Evolutionary conservation across 352 stramenopile species (phyloP).

Genomic region (Peronospora destructor): DNA sequence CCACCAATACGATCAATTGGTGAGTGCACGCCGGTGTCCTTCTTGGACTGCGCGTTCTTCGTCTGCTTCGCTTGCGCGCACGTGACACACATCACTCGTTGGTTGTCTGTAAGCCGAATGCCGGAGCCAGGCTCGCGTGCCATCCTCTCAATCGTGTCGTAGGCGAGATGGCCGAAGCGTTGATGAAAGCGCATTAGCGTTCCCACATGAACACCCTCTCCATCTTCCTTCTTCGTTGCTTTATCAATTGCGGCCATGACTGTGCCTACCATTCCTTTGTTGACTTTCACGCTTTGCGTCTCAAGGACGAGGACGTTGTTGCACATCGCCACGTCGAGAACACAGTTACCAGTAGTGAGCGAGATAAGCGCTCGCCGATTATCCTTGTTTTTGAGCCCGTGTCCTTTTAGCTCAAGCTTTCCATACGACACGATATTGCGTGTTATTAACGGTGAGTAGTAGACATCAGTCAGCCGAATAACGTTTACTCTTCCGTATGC

Average conservation of each 20-base stretch:
- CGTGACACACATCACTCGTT: too few relatives aligned
- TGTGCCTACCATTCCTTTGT: neutral
- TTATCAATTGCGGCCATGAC: neutral
- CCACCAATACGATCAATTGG: too few relatives aligned
- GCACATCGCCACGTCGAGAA: neutral
- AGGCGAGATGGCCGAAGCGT: too few relatives aligned
- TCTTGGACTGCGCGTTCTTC: too few relatives aligned
- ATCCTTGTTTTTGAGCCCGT: neutral
- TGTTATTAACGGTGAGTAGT: neutral
- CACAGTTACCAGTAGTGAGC: neutral
- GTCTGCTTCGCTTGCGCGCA: too few relatives aligned
- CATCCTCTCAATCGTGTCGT: too few relatives aligned
- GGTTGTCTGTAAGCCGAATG: too few relatives aligned
- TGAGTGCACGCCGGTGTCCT: too few relatives aligned
- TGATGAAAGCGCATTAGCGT: neutral
- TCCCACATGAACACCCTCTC: neutral
- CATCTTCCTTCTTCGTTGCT: neutral
- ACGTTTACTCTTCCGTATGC: too few relatives aligned
- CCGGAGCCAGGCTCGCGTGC: too few relatives aligned
- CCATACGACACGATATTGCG: neutral
- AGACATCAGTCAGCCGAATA: neutral
- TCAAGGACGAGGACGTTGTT: neutral
- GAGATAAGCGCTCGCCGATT: neutral
- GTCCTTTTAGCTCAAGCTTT: neutral
- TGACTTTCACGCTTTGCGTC: too few relatives aligned